A percentile compares a stretch with the other conserved stretches of the same genome.
Evolutionary conservation across 495 filamentous ascomycete species (phyloP).

Genomic region (Xylaria nigripes): DNA sequence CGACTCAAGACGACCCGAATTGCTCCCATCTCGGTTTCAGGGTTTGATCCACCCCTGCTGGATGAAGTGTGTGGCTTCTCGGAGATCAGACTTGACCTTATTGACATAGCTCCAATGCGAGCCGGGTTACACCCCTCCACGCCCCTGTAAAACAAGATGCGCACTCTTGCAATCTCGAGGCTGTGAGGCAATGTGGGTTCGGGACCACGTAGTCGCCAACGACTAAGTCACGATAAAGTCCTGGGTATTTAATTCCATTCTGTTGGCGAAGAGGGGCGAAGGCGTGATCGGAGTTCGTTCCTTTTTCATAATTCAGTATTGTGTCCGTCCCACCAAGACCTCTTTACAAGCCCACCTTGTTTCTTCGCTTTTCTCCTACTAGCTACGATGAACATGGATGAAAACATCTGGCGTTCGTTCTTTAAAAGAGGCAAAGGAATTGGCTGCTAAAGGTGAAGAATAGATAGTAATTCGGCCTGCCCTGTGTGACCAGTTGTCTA

Average conservation of each 20-base stretch:
- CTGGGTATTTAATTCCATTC: conserved; percentile 11
- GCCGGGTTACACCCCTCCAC: neutral
- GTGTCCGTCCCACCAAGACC: neutral
- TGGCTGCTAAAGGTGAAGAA: neutral
- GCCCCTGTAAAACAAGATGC: neutral
- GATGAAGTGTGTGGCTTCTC: neutral
- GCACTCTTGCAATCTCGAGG: neutral
- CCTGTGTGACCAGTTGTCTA: no score
- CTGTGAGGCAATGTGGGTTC: neutral
- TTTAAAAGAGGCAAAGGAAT: neutral
- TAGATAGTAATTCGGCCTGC: no score
- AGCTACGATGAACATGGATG: neutral
- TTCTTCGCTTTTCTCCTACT: neutral
- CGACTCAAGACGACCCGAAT: conserved; percentile 1
- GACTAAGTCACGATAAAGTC: conserved; percentile 16
- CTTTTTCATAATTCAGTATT: conserved; percentile 5
- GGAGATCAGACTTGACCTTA: neutral
- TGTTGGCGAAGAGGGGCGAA: conserved; percentile 10
- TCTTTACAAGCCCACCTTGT: neutral
- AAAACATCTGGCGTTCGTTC: neutral
- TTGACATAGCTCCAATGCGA: neutral
- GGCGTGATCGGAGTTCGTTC: conserved; percentile 14
- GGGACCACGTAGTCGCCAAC: neutral
- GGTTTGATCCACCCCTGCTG: neutral
- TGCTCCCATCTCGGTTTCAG: neutral